These are phyloP conservation scores for Verticillium nonalfalfae DNA, from an alignment of 2,329 filamentous ascomycete genomes.

Conservation along the genomic window DNA sequence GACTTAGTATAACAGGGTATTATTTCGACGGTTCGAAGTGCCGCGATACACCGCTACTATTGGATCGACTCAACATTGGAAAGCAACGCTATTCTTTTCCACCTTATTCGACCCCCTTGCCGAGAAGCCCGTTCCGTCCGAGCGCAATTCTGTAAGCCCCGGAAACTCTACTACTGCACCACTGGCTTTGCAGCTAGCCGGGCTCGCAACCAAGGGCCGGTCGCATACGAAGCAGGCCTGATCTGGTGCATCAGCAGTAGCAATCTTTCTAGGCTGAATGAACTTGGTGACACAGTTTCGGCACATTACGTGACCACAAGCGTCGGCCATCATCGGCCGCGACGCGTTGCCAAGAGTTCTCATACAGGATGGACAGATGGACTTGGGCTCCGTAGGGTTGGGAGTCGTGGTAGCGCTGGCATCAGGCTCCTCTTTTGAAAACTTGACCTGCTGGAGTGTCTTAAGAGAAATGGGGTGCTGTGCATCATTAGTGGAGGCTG, in stretches of 20 bases:
- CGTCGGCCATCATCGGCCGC: constrained; percentile 75
- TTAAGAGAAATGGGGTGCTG: constrained; percentile 75
- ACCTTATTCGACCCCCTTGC: constrained; percentile 79
- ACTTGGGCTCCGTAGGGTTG: constrained; percentile 12
- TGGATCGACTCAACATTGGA: constrained; percentile 57
- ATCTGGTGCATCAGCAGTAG: constrained; percentile 12
- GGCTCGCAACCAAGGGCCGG: constrained; percentile 51
- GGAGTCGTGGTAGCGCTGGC: constrained; percentile 33
- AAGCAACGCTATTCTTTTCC: constrained; percentile 70
- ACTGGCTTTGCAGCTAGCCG: constrained; percentile 26
- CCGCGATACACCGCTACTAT: neutral
- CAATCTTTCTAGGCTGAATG: constrained; percentile 51
- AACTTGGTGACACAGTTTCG: constrained; percentile 80
- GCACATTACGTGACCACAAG: constrained; percentile 89
- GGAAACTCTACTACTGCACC: constrained; percentile 46
- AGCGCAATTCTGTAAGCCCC: constrained; percentile 72
- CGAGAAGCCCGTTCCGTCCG: constrained; percentile 89
- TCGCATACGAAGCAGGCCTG: constrained; percentile 85
- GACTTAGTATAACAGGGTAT: too few species aligned
- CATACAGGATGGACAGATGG: constrained; percentile 76
- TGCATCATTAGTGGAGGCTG: constrained; percentile 59
- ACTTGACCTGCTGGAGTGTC: constrained; percentile 67
- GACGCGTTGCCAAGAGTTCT: constrained; percentile 78
- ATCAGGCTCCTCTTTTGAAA: constrained; percentile 60
- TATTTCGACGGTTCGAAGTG: too few species aligned